Conservation (phyloP, 352 stramenopile genomes). For the Blastocystis sp. region DNA sequence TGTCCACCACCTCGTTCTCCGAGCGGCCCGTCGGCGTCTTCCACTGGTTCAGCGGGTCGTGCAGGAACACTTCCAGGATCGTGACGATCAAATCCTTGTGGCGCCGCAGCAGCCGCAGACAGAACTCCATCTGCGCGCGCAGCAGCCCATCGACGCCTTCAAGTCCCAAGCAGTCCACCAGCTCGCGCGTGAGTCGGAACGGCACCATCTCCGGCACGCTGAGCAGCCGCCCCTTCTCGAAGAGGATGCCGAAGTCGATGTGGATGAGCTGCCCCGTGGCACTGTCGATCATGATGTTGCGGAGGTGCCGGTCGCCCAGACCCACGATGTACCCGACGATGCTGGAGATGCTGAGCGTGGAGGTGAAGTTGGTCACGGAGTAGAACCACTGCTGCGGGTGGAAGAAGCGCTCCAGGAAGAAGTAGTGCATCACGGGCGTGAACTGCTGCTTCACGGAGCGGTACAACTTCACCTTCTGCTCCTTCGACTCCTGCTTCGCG, state of each 20-base stretch:
- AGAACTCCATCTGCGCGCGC: conserved; percentile 86
- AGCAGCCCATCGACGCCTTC: conserved; percentile 92
- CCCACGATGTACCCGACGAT: conserved; percentile 76
- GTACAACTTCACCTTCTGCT: conserved; percentile 40
- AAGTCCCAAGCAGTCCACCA: conserved; percentile 98
- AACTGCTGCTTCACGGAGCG: conserved; percentile 75
- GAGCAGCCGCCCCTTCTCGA: conserved; percentile 90
- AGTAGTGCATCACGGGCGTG: conserved; percentile 92
- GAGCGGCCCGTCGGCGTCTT: conserved; percentile 85
- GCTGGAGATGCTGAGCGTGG: conserved; percentile 49
- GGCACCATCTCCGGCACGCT: conserved; percentile 93
- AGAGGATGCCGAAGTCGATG: conserved; percentile 99
- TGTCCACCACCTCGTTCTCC: conserved; percentile 75
- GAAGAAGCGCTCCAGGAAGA: conserved; percentile 93
- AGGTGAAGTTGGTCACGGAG: conserved; percentile 74
- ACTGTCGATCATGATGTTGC: conserved; percentile 97
- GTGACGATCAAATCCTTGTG: conserved; percentile 89
- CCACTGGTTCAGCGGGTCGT: conserved; percentile 98
- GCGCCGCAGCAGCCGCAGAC: conserved; percentile 83
- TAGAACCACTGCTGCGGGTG: conserved; percentile 57
- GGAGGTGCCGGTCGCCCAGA: conserved; percentile 95
- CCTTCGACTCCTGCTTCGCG: conserved; percentile 47
- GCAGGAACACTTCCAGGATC: conserved; percentile 96
- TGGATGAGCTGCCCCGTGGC: conserved; percentile 95
- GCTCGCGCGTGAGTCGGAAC: conserved; percentile 92